phyloP scores from a whole-genome alignment of 108 stramenopile species.

The Cyclotella sp. region DNA sequence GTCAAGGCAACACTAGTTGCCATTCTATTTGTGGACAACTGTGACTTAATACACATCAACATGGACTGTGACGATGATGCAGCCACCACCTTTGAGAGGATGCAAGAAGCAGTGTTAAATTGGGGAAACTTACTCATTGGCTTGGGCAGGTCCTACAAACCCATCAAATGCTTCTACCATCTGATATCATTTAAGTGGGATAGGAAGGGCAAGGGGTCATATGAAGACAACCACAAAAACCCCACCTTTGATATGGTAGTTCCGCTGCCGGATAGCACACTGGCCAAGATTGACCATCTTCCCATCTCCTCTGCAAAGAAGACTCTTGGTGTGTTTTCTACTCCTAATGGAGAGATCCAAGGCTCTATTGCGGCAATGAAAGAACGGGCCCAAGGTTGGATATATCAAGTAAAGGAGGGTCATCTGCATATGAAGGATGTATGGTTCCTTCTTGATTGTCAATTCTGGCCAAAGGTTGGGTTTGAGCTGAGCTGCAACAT shows the following conservation, averaged over 20 bases:
- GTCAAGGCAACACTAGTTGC: neutral
- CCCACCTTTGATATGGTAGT: neutral
- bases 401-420: neutral
- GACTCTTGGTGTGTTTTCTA: slow-evolving; percentile 5
- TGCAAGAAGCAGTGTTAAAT: neutral
- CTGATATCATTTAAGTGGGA: neutral
- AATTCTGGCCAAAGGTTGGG: slow-evolving; percentile 13
- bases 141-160: no score
- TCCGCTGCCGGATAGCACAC: neutral
- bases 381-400: neutral
- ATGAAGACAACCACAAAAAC: neutral
- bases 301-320: neutral
- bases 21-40: slow-evolving; percentile 7
- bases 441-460: slow-evolving; percentile 7
- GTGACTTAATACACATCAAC: slow-evolving; percentile 14
- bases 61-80: neutral
- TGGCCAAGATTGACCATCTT: neutral
- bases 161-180: neutral
- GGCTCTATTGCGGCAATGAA: no score
- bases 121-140: slow-evolving; percentile 2
- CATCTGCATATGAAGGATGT: neutral
- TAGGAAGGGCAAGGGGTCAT: slow-evolving; percentile 4
- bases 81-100: neutral
- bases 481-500: slow-evolving; percentile 12
- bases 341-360: neutral